Evolutionary conservation across 306 rosid species (phyloP).

Genomic region (Dalbergia oliveri): DNA sequence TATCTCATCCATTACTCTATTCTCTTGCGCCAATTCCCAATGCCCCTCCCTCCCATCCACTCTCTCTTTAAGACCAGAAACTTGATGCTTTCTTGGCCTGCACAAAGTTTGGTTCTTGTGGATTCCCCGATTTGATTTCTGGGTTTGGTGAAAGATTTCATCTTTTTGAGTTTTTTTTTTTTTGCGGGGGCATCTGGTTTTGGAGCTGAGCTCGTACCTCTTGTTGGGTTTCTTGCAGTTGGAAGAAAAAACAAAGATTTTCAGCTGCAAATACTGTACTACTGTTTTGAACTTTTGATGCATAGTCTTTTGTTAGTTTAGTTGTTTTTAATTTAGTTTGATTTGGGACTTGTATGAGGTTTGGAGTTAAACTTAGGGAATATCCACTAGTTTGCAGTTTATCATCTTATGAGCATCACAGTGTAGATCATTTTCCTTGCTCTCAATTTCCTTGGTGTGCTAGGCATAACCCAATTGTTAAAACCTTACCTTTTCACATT

Average conservation of each 20-base stretch:
- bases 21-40: constrained; percentile 39
- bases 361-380: background rate
- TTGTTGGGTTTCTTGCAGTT: constrained; percentile 34
- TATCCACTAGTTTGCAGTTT: constrained; percentile 2
- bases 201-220: constrained; percentile 20
- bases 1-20: constrained; percentile 40
- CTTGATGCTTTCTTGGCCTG: background rate
- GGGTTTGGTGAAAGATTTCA: constrained; percentile 34
- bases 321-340: constrained; percentile 19
- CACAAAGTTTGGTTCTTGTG: background rate
- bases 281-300: constrained; percentile 1
- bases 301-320: background rate
- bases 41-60: background rate
- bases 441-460: background rate
- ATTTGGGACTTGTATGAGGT: constrained; percentile 11
- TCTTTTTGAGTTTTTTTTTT: constrained; percentile 1
- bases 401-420: constrained; percentile 22
- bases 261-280: constrained; percentile 16
- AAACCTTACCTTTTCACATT: background rate
- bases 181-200: constrained; percentile 9
- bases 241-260: constrained; percentile 28
- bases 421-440: constrained; percentile 19
- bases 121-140: constrained; percentile 7
- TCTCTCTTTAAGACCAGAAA: background rate
- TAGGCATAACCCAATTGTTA: background rate